Evolutionary conservation across 805 yeast species (phyloP).

Genomic region (Teunomyces panamensis): DNA sequence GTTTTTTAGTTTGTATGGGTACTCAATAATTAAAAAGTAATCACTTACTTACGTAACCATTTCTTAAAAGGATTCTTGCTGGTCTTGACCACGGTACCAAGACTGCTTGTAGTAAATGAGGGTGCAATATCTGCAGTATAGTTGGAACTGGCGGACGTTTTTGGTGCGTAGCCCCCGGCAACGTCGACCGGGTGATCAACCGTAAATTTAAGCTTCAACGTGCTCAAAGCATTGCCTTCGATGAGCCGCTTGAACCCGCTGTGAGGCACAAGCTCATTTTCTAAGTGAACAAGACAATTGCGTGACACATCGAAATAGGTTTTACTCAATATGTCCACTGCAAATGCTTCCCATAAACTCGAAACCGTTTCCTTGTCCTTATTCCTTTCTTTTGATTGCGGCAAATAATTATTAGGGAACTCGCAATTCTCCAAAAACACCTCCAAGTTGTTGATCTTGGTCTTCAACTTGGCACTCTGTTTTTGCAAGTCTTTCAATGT

Average conservation of each 20-base stretch:
- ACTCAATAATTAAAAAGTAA: background rate
- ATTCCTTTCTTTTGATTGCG: background rate
- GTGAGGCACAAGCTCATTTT: slow-evolving; percentile 18
- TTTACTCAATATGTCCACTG: slow-evolving; percentile 26
- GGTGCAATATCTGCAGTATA: slow-evolving; percentile 10
- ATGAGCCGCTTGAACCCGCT: slow-evolving; percentile 25
- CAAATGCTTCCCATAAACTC: slow-evolving; percentile 34
- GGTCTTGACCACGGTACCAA: slow-evolving; percentile 20
- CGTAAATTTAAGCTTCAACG: slow-evolving; percentile 31
- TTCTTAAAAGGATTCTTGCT: slow-evolving; percentile 39
- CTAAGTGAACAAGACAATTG: slow-evolving; percentile 30
- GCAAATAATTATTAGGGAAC: slow-evolving; percentile 26
- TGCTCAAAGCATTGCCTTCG: slow-evolving; percentile 29
- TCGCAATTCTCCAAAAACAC: slow-evolving; percentile 30
- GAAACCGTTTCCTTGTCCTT: background rate
- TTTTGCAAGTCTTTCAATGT: slow-evolving; percentile 43
- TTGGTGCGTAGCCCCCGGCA: background rate
- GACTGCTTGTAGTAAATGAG: slow-evolving; percentile 22
- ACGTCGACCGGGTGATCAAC: slow-evolving; percentile 4
- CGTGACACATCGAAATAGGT: slow-evolving; percentile 31
- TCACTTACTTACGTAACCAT: slow-evolving; percentile 30
- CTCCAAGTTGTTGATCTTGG: slow-evolving; percentile 29
- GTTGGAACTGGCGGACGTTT: background rate
- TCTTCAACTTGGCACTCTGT: slow-evolving; percentile 32
- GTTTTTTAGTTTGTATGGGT: background rate